phyloP scores from a whole-genome alignment of 495 filamentous ascomycete species.

The Sordaria brevicollis region DNA sequence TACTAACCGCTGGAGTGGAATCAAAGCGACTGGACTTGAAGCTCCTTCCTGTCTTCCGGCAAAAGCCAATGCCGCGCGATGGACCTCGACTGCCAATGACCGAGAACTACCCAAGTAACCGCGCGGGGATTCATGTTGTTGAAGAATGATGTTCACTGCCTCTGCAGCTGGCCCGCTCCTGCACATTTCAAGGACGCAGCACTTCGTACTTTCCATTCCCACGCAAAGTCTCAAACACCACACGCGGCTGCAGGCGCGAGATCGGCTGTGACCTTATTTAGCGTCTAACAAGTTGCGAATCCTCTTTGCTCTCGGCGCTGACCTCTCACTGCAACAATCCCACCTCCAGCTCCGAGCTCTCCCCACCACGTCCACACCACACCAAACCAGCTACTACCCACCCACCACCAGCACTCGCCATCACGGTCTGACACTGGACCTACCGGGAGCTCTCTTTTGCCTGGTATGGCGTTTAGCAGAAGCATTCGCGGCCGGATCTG shows the following conservation, averaged over 20 bases:
- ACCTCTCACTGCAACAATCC: background rate
- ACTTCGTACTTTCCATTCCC: background rate
- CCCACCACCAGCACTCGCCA: too few species aligned
- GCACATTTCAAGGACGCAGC: background rate
- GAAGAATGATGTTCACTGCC: background rate
- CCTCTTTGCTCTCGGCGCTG: background rate
- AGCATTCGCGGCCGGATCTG: background rate
- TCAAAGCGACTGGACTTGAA: background rate
- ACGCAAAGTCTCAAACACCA: slow-evolving; percentile 1
- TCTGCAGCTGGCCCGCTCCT: background rate
- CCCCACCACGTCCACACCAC: slow-evolving; percentile 3
- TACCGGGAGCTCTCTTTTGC: background rate
- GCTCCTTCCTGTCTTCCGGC: background rate
- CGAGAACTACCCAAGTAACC: background rate
- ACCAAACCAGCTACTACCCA: too few species aligned
- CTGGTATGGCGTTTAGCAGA: background rate
- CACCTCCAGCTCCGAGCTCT: background rate
- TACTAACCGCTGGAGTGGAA: background rate
- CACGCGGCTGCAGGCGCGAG: slow-evolving; percentile 23
- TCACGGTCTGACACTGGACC: background rate
- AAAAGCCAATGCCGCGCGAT: background rate
- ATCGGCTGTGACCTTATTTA: slow-evolving; percentile 16
- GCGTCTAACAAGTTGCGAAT: background rate
- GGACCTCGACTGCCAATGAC: background rate
- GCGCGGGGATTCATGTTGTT: background rate